A percentile compares a stretch with the other conserved stretches of the same genome.
Conservation (phyloP, 2,329 filamentous ascomycete species). For the Xylaria sp. region DNA sequence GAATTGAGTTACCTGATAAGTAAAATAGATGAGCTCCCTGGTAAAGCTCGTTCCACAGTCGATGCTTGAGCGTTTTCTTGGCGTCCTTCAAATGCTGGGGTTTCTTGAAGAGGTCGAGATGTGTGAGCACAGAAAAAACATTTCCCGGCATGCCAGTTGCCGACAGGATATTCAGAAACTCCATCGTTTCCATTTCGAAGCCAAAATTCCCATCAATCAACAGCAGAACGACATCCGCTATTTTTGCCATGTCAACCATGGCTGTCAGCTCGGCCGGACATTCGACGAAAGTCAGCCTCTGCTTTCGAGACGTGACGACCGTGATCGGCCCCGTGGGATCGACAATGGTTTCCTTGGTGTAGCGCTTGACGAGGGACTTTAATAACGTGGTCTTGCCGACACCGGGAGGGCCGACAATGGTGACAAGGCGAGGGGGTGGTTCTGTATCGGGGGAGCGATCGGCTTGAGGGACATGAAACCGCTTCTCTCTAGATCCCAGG, state of each 20-base stretch:
- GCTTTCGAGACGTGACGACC: conserved; percentile 94
- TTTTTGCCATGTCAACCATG: conserved; percentile 97
- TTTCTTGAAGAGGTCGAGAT: conserved; percentile 94
- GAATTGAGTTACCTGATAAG: conserved; percentile 67
- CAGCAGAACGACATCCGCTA: conserved; percentile 94
- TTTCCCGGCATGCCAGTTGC: conserved; percentile 98
- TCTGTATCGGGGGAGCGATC: conserved; percentile 91
- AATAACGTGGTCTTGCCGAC: conserved; percentile 96
- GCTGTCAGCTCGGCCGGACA: conserved; percentile 95
- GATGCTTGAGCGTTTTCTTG: conserved; percentile 95
- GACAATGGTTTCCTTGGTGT: conserved; percentile 90
- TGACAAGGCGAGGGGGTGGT: conserved; percentile 89
- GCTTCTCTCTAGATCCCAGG: conserved; percentile 81
- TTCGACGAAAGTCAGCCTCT: conserved; percentile 94
- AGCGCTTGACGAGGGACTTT: conserved; percentile 79
- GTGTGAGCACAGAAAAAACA: conserved; percentile 95
- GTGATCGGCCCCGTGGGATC: conserved; percentile 93
- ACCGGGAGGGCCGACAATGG: conserved; percentile 93
- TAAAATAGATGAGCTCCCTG: conserved; percentile 98
- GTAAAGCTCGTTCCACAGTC: conserved; percentile 97
- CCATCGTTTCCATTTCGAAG: conserved; percentile 99
- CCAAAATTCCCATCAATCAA: conserved; percentile 99
- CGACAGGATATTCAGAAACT: conserved; percentile 94
- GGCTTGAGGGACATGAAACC: conserved; percentile 94
- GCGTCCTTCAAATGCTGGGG: conserved; percentile 84